A percentile compares a stretch with the other conserved stretches of the same genome.
Conservation (phyloP, 2,329 filamentous ascomycete species). For the Coniochaeta sp. region DNA sequence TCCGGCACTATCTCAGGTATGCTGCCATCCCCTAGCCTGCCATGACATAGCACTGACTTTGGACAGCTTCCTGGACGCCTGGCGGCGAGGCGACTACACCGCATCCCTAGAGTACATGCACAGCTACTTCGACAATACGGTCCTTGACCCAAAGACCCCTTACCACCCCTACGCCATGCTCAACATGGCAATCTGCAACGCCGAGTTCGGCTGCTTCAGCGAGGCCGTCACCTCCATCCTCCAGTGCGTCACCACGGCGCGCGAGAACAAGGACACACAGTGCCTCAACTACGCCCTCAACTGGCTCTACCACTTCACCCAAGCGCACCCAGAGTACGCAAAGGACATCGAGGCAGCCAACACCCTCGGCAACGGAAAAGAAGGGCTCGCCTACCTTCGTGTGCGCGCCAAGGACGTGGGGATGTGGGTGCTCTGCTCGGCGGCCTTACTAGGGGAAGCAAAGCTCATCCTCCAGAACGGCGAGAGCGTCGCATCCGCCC, state of each 20-base stretch:
- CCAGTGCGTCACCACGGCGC: conserved; percentile 87
- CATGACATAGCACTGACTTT: conserved; percentile 6
- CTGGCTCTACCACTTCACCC: conserved; percentile 94
- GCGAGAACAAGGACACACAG: conserved; percentile 85
- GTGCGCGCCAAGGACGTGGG: conserved; percentile 78
- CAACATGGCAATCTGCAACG: conserved; percentile 87
- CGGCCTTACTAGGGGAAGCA: conserved; percentile 77
- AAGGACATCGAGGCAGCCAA: conserved; percentile 62
- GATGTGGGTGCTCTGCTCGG: conserved; percentile 80
- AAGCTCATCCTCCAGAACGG: conserved; percentile 71
- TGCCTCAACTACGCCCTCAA: conserved; percentile 94
- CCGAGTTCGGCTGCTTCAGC: conserved; percentile 85
- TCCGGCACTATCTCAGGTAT: conserved; percentile 69
- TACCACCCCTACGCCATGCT: conserved; percentile 94
- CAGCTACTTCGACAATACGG: conserved; percentile 94
- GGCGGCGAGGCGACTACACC: conserved; percentile 84
- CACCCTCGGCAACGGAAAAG: conserved; percentile 70
- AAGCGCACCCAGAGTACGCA: conserved; percentile 72
- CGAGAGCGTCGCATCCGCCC: conserved; percentile 52
- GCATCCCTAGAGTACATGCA: conserved; percentile 87
- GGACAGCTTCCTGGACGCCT: conserved; percentile 77
- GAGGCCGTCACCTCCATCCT: conserved; percentile 93
- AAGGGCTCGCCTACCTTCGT: conserved; percentile 77
- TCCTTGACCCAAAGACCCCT: conserved; percentile 73
- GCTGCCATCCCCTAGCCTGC: conserved; percentile 6